Evolutionary conservation across 306 rosid genomes (phyloP), one percentile per base, ranked within the genome.

Genomic region (Ormosia emarginata): DNA sequence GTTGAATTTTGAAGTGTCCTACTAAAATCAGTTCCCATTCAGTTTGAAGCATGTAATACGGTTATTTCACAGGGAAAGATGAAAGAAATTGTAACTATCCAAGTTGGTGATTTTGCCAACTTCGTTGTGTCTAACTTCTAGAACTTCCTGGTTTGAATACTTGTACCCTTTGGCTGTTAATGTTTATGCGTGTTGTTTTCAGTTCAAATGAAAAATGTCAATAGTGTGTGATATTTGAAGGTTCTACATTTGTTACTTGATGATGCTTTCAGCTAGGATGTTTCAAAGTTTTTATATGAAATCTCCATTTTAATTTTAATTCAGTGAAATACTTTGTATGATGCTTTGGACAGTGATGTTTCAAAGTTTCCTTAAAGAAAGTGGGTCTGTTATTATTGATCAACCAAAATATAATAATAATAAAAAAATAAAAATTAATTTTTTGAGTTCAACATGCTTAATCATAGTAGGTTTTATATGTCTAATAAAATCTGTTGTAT

Each of bases 41-140:
- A 24, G 24, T 24, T 24, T 24, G 24, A 24, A 24, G 24, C 24
- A 24, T 24, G 24, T 24, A 24, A 24, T 24, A 24, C 24, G 24
- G 24, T 24, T 24, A 24, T 24, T 24, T 24, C 24, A 24, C 24
- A 24, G 24, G 24, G 24, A 17, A 81, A 32, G 11, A 95, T 93
- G 99, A 93, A 88, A 79, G 95, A 95, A 88, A 78, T 95, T 74
- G 92, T 95, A 18, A 93, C 95, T 13, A 49, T 95, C 52, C 97
- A 95, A 90, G 89, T 91, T 55, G 98, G 99, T 61, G 89, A 90
- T 76, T 95, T 83, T 76, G 98, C 97, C 4, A 91, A 95, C 79
- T 95, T 85, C 47, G 85, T 93, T 52, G 99, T 95, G 47, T 91
- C 99, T 66, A 98, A 95, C 85, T 95, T 93, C 84, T 95, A 97